phyloP scores from a whole-genome alignment of 768 basidiomycete species.

The Termitomyces heimii region DNA sequence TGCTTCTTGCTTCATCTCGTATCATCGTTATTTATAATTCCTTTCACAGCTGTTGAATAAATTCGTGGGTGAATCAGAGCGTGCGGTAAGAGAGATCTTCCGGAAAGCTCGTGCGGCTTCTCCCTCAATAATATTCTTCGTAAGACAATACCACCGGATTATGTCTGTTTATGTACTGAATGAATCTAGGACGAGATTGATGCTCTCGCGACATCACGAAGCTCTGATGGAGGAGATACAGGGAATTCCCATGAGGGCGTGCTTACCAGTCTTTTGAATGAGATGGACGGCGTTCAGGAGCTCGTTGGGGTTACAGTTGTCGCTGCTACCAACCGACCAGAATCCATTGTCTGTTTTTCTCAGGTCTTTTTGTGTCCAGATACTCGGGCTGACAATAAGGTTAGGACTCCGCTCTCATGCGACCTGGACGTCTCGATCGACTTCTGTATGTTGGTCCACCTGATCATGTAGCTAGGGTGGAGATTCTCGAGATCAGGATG shows the following conservation, averaged over 20 bases:
- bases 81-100: slow-evolving; percentile 92
- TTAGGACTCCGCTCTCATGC: slow-evolving; percentile 92
- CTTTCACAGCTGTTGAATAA: slow-evolving; percentile 81
- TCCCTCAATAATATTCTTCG: slow-evolving; percentile 96
- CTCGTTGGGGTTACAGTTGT: slow-evolving; percentile 91
- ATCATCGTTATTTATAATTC: not conserved
- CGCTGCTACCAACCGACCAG: slow-evolving; percentile 94
- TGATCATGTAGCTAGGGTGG: slow-evolving; percentile 68
- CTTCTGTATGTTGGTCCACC: slow-evolving; percentile 94
- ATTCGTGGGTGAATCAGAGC: slow-evolving; percentile 96
- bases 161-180: not conserved
- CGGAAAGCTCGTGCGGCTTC: slow-evolving; percentile 90
- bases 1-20: not conserved
- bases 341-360: slow-evolving; percentile 65
- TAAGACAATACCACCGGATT: slow-evolving; percentile 24
- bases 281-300: slow-evolving; percentile 98
- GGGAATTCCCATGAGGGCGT: slow-evolving; percentile 77
- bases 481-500: slow-evolving; percentile 79
- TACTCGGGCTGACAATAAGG: not conserved
- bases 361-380: not conserved
- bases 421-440: slow-evolving; percentile 91
- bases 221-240: slow-evolving; percentile 45
- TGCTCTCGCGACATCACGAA: slow-evolving; percentile 79
- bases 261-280: slow-evolving; percentile 87
- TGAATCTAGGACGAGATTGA: slow-evolving; percentile 87